These are phyloP conservation scores for Eruca vesicaria DNA, from an alignment of 441 rosid species.

Conservation along the genomic window DNA sequence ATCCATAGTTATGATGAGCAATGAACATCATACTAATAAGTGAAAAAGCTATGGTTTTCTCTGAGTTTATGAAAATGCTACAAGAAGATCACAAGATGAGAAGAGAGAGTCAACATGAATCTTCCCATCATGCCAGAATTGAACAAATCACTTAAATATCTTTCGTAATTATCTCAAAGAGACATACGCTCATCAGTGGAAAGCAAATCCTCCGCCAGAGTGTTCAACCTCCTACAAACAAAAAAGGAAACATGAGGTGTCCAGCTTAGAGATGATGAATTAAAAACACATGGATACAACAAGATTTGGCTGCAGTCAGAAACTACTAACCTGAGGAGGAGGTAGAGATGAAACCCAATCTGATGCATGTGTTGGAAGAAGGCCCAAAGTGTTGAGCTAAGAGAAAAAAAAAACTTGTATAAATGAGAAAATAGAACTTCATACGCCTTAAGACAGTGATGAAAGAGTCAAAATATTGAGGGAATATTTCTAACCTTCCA, in stretches of 20 bases:
- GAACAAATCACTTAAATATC: conserved; percentile 13
- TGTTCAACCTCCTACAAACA: conserved; percentile 84
- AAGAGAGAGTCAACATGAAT: neutral
- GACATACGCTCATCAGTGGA: conserved; percentile 31
- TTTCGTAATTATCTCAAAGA: conserved; percentile 19
- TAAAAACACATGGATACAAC: neutral
- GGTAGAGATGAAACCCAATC: conserved; percentile 99
- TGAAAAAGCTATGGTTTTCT: conserved; percentile 22
- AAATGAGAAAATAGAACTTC: neutral
- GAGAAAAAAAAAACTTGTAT: conserved; percentile 23
- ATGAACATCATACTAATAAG: conserved; percentile 22
- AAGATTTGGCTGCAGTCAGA: neutral
- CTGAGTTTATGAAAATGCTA: conserved; percentile 25
- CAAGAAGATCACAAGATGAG: conserved; percentile 22
- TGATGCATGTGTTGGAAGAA: conserved; percentile 97
- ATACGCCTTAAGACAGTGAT: neutral
- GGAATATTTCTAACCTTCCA: conserved; percentile 74
- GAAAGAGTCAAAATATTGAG: neutral
- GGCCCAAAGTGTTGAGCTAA: conserved; percentile 96
- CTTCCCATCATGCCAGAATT: neutral
- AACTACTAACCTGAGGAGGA: conserved; percentile 77
- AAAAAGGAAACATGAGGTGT: neutral
- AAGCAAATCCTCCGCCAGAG: conserved; percentile 78
- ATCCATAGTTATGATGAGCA: conserved; percentile 23
- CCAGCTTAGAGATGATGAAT: conserved; percentile 9